A percentile compares a stretch with the other conserved stretches of the same genome.
phyloP scores from a whole-genome alignment of 768 basidiomycete species.

The Termitomyces sp. region DNA sequence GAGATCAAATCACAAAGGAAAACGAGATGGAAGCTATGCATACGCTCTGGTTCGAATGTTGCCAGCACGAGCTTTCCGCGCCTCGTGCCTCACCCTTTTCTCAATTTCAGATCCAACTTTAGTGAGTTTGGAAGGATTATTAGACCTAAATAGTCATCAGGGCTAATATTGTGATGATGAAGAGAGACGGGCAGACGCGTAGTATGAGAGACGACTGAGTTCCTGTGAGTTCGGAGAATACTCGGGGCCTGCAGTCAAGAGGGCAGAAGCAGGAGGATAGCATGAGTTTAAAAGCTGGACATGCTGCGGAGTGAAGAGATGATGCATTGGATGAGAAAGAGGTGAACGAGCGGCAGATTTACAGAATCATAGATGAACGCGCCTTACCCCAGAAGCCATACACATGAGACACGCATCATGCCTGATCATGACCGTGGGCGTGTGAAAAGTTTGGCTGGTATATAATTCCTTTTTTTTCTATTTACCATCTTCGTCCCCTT shows the following conservation, averaged over 20 bases:
- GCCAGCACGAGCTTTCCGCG: conserved; percentile 65
- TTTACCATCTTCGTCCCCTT: background rate
- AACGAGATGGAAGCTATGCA: conserved; percentile 25
- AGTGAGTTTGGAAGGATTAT: conserved; percentile 74
- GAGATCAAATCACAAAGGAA: conserved; percentile 8
- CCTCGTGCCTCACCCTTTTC: conserved; percentile 64
- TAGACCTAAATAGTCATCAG: conserved; percentile 39
- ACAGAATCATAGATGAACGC: conserved; percentile 8
- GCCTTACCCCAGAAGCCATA: background rate
- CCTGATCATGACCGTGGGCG: conserved; percentile 14
- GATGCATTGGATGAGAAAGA: conserved; percentile 44
- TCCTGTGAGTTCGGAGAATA: conserved; percentile 83
- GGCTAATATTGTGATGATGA: background rate
- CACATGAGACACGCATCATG: background rate
- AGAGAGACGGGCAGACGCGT: conserved; percentile 43
- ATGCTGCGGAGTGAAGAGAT: conserved; percentile 79
- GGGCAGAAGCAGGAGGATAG: conserved; percentile 75
- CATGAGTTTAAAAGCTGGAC: conserved; percentile 80
- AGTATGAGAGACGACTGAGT: conserved; percentile 80
- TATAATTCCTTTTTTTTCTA: conserved; percentile 4
- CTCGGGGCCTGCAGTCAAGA: conserved; percentile 72
- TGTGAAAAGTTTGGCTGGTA: background rate
- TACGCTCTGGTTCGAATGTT: conserved; percentile 80
- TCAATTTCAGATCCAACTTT: conserved; percentile 77
- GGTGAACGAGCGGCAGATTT: conserved; percentile 13